Evolutionary conservation across 2,329 filamentous ascomycete genomes (phyloP), one percentile per base, ranked within the genome.

Genomic region (Colletotrichum karsti): DNA sequence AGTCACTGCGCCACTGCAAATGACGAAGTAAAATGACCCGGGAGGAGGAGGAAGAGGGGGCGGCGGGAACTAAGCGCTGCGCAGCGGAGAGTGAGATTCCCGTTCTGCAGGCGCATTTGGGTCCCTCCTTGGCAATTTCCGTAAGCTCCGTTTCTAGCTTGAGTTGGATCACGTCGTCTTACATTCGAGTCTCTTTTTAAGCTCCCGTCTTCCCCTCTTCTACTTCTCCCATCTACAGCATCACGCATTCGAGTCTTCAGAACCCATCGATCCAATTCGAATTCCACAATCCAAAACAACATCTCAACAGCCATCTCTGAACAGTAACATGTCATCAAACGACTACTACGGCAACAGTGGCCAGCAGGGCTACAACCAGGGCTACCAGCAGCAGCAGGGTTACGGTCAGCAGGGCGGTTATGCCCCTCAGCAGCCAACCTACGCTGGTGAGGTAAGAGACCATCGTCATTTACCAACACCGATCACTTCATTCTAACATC

Each of bases 271-370:
- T 6, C 13, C 41, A 9, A 48, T 0, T 24, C 33, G 1, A 60
- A 2, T n/a, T 6, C 30, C 30, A 8, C 37, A 15, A n/a, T 15
- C 15, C 18, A 20, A 7, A 18, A 41, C 4, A n/a, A 26, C 37
- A 48, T 7, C 8, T 4, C 33, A 44, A 26, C 42, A 28, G 53
- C 8, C 26, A 15, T 24, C 10, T 42, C 5, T 9, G 3, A 15
- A 51, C 18, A 44, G 15, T 60, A 72, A 3, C 28, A 82, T 82
- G 80, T 81, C 80, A 9, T 72, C 76, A 48, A 73, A 79, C 62
- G 78, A 81, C 44, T 81, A 80, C 70, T 82, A 81, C 75, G 77
- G 77, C 69, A 73, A 72, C 60, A 73, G 73, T 44, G 63, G 69
- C 20, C 24, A 50, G 24, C 69, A 69, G 60, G 69, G 67, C 20